Evolutionary conservation across 1,284 basidiomycete species (phyloP), one percentile per base, ranked within the genome.

Genomic region (Dichomitus squalens): DNA sequence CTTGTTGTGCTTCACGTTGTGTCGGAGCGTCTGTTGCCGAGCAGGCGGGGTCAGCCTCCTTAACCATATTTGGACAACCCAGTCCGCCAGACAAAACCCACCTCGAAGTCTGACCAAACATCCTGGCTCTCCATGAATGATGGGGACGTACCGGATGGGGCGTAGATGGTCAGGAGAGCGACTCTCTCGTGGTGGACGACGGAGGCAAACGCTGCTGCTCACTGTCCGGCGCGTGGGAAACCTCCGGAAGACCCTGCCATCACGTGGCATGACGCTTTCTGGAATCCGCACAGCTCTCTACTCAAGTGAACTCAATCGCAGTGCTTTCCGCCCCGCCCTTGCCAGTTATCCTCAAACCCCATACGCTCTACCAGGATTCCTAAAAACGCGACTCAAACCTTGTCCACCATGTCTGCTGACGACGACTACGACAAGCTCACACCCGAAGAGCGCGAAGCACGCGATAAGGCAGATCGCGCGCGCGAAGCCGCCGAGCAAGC

Each of bases 401-500:
- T 7, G 2, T 23, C 21, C 34, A 54, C 55, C 31, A 70, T 68
- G 68, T 64, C 67, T n/a, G 40, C 52, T 9, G 57, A 73, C 43
- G 79, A 83, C 66, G 81, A 88, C 68, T 87, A 94, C 77, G 93
- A 95, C 66, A 88, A 85, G 53, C 81, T 96, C 66, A 80, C 88
- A 20, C 81, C 85, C 46, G 91, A 92, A 68, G 86, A 97, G 73
- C 82, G 88, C 51, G 86, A 90, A 61, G 78, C 74, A 23, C 82
- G 84, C 61, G 95, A 98, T 67, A 83, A 79, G 53, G 81, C 77
- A 11, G 85, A 91, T 63, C 81, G 83, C 55, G 82, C 80, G 50
- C 82, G 85, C 25, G 95, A 98, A 75, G 74, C 75, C 57, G 78
- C 73, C 43, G 95, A 98, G 73, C 96, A 98, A 77, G 91, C 87